Base-by-base conservation (phyloP, 2,329 filamentous ascomycete species). In the Oidium heveae region DNA sequence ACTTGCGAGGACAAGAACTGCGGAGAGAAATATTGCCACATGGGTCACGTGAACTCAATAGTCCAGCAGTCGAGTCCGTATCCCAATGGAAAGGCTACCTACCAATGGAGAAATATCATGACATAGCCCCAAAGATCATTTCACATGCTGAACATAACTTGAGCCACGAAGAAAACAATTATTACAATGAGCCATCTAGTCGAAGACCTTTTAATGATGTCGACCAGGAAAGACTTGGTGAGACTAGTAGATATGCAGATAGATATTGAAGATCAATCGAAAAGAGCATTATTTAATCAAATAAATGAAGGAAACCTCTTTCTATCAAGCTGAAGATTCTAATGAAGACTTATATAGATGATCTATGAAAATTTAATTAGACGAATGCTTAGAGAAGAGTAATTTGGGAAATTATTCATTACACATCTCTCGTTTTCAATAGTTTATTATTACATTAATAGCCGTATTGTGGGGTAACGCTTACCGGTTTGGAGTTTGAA, bases 1-100 rank as follows among this genome's bases (percentile, higher is more conserved):
- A 68, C 15, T 62, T 69, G 54, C 72, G 60, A 64, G 67, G 53
- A 15, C 58, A 59, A 65, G 71, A 61, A 36, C 56, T 54, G 28
- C 58, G 58, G 34, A 57, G 60, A 52, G 59, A 60, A 24, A 54
- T 61, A n/a, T 32, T 32, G 9, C 28, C 28, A 32, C 28, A 1
- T 32, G 28, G 28, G 9, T 32, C 28, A 32, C 28, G 28, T 8
- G 28, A 32, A 1, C 7, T 32, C 7, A 32, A 32, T 8, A 8
- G 28, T 8, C 28, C 28, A 6, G 28, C 28, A 32, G 28, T 32
- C 28, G 28, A 32, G 6, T 8, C 56, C n/a, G 61, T 63, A 33
- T 34, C 57, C 24, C 59, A 62, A 10, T 55, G 63, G 32, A 61
- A 64, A n/a, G 46, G 55, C 8, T 53, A 49, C 18, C n/a, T n/a